Evolutionary conservation across 2,329 filamentous ascomycete genomes (phyloP).

Genomic region (Microdochium bolleyi): DNA sequence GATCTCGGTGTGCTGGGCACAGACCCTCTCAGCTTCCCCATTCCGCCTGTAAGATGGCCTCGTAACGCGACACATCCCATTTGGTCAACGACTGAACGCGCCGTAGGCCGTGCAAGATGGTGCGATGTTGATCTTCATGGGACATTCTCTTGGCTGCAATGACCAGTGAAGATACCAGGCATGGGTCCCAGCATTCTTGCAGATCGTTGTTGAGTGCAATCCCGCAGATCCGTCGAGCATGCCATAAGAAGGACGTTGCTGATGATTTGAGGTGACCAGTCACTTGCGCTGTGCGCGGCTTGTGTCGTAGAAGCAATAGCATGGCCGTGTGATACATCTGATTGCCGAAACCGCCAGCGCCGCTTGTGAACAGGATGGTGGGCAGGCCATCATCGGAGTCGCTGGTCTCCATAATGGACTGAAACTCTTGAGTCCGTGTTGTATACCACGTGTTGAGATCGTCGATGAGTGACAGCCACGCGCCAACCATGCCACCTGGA

Average conservation of each 20-base stretch:
- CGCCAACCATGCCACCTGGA: slow-evolving; percentile 10
- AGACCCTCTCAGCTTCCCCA: slow-evolving; percentile 10
- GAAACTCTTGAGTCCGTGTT: slow-evolving; percentile 20
- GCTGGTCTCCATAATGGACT: slow-evolving; percentile 24
- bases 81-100: slow-evolving; percentile 29
- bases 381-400: slow-evolving; percentile 22
- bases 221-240: slow-evolving; percentile 38
- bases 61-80: slow-evolving; percentile 24
- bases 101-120: slow-evolving; percentile 29
- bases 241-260: slow-evolving; percentile 35
- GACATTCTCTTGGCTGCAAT: slow-evolving; percentile 37
- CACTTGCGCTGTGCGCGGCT: slow-evolving; percentile 32
- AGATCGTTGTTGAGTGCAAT: slow-evolving; percentile 38
- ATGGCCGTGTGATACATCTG: slow-evolving; percentile 50
- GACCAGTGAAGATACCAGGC: slow-evolving; percentile 35
- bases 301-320: slow-evolving; percentile 41
- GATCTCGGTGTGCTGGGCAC: not conserved
- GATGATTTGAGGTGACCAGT: slow-evolving; percentile 18
- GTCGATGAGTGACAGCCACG: slow-evolving; percentile 21
- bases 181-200: slow-evolving; percentile 36
- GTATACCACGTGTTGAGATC: slow-evolving; percentile 23
- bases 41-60: slow-evolving; percentile 14
- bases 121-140: slow-evolving; percentile 35
- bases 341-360: slow-evolving; percentile 37
- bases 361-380: slow-evolving; percentile 27